Conservation (phyloP, 176 grass and related monocot species). For the Stipa capillata region DNA sequence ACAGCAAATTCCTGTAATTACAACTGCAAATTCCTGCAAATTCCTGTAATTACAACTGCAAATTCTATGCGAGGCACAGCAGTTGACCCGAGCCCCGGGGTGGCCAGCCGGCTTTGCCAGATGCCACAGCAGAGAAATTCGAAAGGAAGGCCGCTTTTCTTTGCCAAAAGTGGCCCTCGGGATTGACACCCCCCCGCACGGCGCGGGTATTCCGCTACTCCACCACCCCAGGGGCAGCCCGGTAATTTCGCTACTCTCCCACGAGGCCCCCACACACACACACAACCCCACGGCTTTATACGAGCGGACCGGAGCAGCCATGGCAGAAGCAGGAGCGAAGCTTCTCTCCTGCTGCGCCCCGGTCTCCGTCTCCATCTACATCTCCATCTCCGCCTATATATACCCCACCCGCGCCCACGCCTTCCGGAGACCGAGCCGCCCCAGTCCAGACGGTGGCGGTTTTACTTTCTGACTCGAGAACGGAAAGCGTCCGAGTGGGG, state of each 20-base stretch:
- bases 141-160: not conserved
- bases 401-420: not conserved
- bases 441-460: constrained; percentile 21
- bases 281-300: not conserved
- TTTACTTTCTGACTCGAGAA: constrained; percentile 27
- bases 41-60: too few relatives aligned
- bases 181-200: constrained; percentile 5
- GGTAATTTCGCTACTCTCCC: constrained; percentile 3
- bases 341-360: not conserved
- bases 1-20: too few relatives aligned
- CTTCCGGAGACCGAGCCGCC: not conserved
- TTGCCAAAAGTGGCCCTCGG: not conserved
- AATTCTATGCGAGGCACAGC: not conserved
- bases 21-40: too few relatives aligned
- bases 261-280: too few relatives aligned
- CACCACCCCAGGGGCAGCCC: not conserved
- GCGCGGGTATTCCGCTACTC: not conserved
- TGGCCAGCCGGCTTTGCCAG: not conserved
- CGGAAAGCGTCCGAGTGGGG: not conserved
- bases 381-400: constrained; percentile 25
- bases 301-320: constrained; percentile 28
- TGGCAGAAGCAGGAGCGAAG: constrained; percentile 33
- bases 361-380: too few relatives aligned
- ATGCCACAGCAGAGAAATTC: not conserved
- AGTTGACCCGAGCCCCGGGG: not conserved